Base-by-base conservation (phyloP, 1,139 yeast species). In the Saccharomyces pastorianus region DNA sequence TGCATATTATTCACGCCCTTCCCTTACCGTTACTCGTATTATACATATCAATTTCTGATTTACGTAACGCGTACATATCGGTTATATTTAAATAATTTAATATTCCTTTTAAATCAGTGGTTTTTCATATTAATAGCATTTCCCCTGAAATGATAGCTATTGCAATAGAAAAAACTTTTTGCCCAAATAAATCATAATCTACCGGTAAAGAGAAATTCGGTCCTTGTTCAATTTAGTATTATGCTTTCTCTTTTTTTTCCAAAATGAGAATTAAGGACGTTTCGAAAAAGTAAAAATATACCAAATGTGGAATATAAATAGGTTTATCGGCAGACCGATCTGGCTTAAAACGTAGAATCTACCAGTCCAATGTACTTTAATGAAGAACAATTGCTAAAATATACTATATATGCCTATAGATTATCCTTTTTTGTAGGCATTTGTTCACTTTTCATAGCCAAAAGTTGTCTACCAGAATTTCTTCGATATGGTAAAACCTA, bases 401-500 rank as follows among this genome's bases (percentile, higher is more conserved):
- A 23, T 11, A 46, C 14, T 11, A 23, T 14, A 27, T 23, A n/a
- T 14, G 41, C 17, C 32, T 57, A 51, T 27, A 50, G 49, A 46
- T 9, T 53, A 11, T 52, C 61, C 4, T 59, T 59, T 49, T 17
- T 61, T 4, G 32, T 59, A 4, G 68, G 68, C 0, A 46, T 64
- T 1, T 27, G 55, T 1, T 62, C 66, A 17, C 47, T 64, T 31
- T 27, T 58, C 11, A 51, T 65, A n/a, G 71, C 70, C 11, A 65
- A 65, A 51, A 56, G 46, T 38, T 55, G 53, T 17, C 50, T 66
- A 1, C 70, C 71, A 3, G 58, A 56, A 9, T 68, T 72, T 53
- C 60, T 73, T 31, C 64, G 67, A 57, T 74, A 74, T 60, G 78
- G 78, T 3, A 74, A 74, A 56, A 73, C 77, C 0, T 60, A 71